Evolutionary conservation across 169 alveolate species (phyloP), one percentile per base, ranked within the genome.

Genomic region (Toxoplasma gondii): DNA sequence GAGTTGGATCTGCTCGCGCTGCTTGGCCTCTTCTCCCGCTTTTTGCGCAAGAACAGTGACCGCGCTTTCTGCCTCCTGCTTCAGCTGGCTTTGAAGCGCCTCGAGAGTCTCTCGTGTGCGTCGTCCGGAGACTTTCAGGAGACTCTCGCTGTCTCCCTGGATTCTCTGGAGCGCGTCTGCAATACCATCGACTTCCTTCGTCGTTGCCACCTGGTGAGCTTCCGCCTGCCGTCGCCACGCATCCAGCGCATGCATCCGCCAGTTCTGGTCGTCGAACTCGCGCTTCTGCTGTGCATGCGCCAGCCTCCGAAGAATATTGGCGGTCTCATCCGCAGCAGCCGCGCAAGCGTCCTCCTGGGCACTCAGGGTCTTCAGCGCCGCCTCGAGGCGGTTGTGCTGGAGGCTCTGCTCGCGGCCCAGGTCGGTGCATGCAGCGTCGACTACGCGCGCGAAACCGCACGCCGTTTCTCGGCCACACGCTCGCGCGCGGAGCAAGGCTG

Each of bases 11-110:
- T 90, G 93, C 88, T 90, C 64, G 69, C 34, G 88, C 78, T 90
- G 93, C 74, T 70, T 45, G 43, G 93, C 44, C n/a, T 78, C 93
- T 7, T 38, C 74, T 31, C 0, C 88, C 31, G 27, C 88, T 45
- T 39, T 78, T n/a, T 41, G n/a, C 43, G 9, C 92, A 34, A 44
- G 81, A 10, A 34, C 84, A 82, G 29, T 69, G 41, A 19, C 54
- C 58, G 49, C 82, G 38, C 80, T 49, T 31, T 44, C 80, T 44
- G 4, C 43, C 38, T 24, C 54, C 64, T 88, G n/a, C 44, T 17
- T 58, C 64, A 88, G 83, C 81, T 38, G 92, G n/a, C 34, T 17
- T 64, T 54, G 92, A 49, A 88, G 82, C 54, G 24, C 84, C 83
- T 36, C 36, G 38, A 53, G 92, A 36, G 81, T 58, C 54, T n/a